phyloP scores from a whole-genome alignment of 352 stramenopile genomes.

The Phytophthora sansomeana region DNA sequence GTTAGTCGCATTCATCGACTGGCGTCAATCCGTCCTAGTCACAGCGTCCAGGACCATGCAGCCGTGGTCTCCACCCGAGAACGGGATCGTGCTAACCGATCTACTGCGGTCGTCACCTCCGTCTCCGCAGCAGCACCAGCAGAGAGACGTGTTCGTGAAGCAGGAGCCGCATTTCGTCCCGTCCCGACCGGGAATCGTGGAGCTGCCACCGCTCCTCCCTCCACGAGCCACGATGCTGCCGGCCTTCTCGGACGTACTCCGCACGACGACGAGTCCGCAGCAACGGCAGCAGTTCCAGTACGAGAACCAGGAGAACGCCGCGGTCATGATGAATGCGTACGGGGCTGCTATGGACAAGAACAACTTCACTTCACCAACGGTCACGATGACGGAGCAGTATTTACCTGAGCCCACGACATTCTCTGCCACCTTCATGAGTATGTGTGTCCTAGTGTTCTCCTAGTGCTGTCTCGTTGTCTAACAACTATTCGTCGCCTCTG shows the following conservation, averaged over 20 bases:
- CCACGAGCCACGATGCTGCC: slow-evolving; percentile 23
- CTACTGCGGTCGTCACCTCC: slow-evolving; percentile 12
- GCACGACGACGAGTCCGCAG: slow-evolving; percentile 8
- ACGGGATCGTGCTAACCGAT: slow-evolving; percentile 25
- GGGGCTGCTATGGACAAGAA: background rate
- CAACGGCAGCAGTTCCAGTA: slow-evolving; percentile 11
- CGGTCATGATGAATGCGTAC: background rate
- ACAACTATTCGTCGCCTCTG: background rate
- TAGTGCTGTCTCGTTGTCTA: background rate
- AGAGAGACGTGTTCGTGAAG: slow-evolving; percentile 22
- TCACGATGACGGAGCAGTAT: background rate
- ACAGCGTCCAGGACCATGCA: slow-evolving; percentile 19
- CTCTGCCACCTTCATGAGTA: slow-evolving; percentile 32
- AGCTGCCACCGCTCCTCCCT: slow-evolving; percentile 26
- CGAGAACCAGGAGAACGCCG: slow-evolving; percentile 7
- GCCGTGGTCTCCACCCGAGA: slow-evolving; percentile 24
- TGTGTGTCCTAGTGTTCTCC: background rate
- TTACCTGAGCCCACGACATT: slow-evolving; percentile 1
- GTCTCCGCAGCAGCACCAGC: background rate
- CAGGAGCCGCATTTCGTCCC: slow-evolving; percentile 16
- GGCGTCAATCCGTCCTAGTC: background rate
- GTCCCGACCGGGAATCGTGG: slow-evolving; percentile 8
- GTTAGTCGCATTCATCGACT: slow-evolving; percentile 16
- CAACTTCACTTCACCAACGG: background rate
- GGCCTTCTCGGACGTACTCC: slow-evolving; percentile 30